phyloP scores from a whole-genome alignment of 345 rosid genomes.

The Pelargonium nanum region DNA sequence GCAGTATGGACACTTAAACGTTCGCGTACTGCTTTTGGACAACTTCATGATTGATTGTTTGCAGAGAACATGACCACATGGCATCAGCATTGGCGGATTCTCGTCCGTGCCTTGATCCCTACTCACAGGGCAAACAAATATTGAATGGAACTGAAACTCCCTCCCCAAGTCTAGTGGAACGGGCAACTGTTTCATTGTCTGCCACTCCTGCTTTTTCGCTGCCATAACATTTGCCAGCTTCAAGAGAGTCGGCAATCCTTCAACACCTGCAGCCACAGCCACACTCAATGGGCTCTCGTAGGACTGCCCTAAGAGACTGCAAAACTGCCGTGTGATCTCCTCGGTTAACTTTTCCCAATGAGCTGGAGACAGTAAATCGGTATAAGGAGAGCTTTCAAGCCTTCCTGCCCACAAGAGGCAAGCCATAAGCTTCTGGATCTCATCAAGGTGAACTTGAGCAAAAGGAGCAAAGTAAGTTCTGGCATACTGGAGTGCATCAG shows the following conservation, averaged over 20 bases:
- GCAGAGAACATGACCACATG: slow-evolving; percentile 66
- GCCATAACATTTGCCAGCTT: slow-evolving; percentile 62
- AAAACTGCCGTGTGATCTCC: slow-evolving; percentile 41
- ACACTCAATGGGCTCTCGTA: slow-evolving; percentile 38
- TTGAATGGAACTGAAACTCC: slow-evolving; percentile 61
- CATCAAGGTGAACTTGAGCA: slow-evolving; percentile 23
- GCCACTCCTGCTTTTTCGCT: slow-evolving; percentile 63
- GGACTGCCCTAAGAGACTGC: slow-evolving; percentile 42
- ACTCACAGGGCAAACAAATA: slow-evolving; percentile 67
- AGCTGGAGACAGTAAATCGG: slow-evolving; percentile 31
- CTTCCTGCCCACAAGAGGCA: slow-evolving; percentile 41
- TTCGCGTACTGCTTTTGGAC: slow-evolving; percentile 37
- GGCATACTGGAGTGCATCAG: slow-evolving; percentile 50
- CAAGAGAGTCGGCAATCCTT: slow-evolving; percentile 55
- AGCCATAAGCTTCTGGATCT: slow-evolving; percentile 41
- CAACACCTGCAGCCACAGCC: slow-evolving; percentile 53
- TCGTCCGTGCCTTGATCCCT: slow-evolving; percentile 60
- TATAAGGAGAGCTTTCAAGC: slow-evolving; percentile 49
- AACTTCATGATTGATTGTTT: slow-evolving; percentile 60
- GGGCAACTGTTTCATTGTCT: slow-evolving; percentile 46
- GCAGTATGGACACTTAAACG: slow-evolving; percentile 59
- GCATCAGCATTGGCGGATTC: slow-evolving; percentile 65
- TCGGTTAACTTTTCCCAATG: slow-evolving; percentile 40
- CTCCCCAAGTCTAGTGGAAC: slow-evolving; percentile 50
- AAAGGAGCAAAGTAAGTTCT: slow-evolving; percentile 41